Evolutionary conservation across 78 protist genomes (phyloP).

Genomic region (Dictyostelium firmibasis): DNA sequence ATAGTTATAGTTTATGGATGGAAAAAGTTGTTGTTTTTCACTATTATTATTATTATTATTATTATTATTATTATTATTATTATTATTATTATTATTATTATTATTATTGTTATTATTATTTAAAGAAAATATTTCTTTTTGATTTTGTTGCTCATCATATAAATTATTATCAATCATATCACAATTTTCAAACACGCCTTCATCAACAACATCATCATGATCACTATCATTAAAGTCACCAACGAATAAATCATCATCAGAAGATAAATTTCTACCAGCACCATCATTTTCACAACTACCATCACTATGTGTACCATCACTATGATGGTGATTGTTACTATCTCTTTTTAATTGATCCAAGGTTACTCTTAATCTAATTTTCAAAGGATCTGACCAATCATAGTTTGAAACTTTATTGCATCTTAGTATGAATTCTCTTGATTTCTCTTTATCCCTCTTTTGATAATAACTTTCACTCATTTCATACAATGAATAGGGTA

Average conservation of each 20-base stretch:
- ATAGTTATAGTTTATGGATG: background rate
- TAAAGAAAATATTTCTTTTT: background rate
- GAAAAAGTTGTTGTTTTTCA: background rate
- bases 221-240: background rate
- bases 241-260: background rate
- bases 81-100: background rate
- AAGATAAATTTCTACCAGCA: background rate
- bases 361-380: constrained; percentile 64
- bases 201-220: background rate
- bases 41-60: too few relatives aligned
- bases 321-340: background rate
- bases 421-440: constrained; percentile 23
- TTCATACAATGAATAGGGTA: constrained; percentile 67
- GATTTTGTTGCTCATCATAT: background rate
- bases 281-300: background rate
- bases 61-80: too few relatives aligned
- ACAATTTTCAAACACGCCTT: too few relatives aligned
- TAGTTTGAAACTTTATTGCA: constrained; percentile 11
- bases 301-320: background rate
- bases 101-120: background rate
- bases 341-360: constrained; percentile 72
- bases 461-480: constrained; percentile 69
- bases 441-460: background rate
- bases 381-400: constrained; percentile 79
- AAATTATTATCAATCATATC: background rate